phyloP scores from a whole-genome alignment of 2,329 filamentous ascomycete species.

The Berkeleyomyces basicola region DNA sequence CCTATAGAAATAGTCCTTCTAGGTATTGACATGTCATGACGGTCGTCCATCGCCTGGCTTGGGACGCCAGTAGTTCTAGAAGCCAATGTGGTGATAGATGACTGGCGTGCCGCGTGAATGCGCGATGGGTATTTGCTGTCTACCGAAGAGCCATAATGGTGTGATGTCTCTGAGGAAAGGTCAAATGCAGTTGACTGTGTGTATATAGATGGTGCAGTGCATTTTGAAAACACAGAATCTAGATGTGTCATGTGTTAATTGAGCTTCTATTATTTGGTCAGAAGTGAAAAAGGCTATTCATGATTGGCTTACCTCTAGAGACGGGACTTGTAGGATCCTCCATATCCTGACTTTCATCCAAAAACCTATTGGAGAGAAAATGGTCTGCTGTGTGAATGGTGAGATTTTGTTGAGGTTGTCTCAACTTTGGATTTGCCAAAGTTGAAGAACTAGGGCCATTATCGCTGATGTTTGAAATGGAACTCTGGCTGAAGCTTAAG shows the following conservation, averaged over 20 bases:
- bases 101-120: conserved; percentile 26
- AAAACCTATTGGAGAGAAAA: neutral
- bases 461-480: conserved; percentile 6
- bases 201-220: conserved; percentile 5
- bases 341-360: neutral
- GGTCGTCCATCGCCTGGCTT: conserved; percentile 13
- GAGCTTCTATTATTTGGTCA: neutral
- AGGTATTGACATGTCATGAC: neutral
- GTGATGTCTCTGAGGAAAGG: neutral
- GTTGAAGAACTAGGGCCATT: conserved; percentile 3
- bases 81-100: conserved; percentile 27
- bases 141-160: conserved; percentile 12
- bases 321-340: conserved; percentile 5
- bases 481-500: conserved; percentile 2
- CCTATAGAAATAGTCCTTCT: neutral
- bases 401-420: neutral
- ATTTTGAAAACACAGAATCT: conserved; percentile 11
- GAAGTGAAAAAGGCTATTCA: neutral
- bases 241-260: neutral
- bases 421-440: neutral
- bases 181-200: conserved; percentile 10
- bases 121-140: conserved; percentile 20
- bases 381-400: neutral
- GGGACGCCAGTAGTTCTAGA: conserved; percentile 24
- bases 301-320: neutral